A percentile compares a stretch with the other conserved stretches of the same genome.
Evolutionary conservation across 257 asterid species (phyloP).

Genomic region (Capsicum rhomboideum): DNA sequence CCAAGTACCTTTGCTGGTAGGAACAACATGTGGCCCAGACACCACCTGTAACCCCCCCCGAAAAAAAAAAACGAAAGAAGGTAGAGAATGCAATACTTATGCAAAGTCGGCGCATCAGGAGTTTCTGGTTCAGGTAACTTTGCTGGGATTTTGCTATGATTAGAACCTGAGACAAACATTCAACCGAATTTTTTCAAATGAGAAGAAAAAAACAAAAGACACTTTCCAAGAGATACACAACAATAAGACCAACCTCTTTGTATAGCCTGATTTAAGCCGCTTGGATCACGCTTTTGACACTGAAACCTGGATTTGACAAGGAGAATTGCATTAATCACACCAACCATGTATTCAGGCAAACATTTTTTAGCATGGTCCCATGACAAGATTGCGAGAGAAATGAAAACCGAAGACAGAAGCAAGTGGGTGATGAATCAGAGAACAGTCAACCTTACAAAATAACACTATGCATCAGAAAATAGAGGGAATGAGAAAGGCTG

Average conservation of each 20-base stretch:
- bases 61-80: too few species aligned
- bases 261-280: slow-evolving; percentile 19
- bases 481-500: neutral
- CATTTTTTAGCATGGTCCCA: neutral
- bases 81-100: slow-evolving; percentile 30
- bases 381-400: neutral
- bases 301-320: slow-evolving; percentile 31
- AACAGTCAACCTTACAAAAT: neutral
- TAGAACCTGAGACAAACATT: slow-evolving; percentile 33
- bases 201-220: neutral
- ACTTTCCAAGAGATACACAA: neutral
- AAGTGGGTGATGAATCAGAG: neutral
- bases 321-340: neutral
- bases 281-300: slow-evolving; percentile 25
- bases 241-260: slow-evolving; percentile 34
- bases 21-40: too few species aligned
- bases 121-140: slow-evolving; percentile 18
- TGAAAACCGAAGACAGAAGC: neutral
- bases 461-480: neutral
- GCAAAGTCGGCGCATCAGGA: slow-evolving; percentile 29
- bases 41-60: too few species aligned
- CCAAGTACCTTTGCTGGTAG: neutral
- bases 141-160: slow-evolving; percentile 24
- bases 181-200: neutral
- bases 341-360: neutral